Conservation (phyloP, 2,329 filamentous ascomycete genomes). For the Pseudogymnoascus pannorum region DNA sequence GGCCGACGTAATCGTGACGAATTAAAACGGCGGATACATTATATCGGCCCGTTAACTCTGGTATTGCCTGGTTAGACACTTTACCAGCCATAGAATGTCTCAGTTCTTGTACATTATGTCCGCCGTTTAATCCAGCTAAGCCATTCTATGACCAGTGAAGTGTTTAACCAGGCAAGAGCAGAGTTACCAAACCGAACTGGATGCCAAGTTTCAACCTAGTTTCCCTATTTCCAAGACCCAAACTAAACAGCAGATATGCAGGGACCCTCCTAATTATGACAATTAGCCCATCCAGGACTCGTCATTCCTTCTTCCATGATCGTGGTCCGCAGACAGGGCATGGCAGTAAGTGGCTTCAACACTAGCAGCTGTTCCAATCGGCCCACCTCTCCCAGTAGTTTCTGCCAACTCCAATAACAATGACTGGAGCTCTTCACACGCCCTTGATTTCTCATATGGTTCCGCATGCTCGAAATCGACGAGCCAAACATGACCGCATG, state of each 20-base stretch:
- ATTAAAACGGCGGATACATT: neutral
- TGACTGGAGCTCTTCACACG: conserved; percentile 11
- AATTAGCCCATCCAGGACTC: neutral
- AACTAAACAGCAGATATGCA: neutral
- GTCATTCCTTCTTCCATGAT: neutral
- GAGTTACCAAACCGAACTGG: neutral
- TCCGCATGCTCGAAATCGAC: conserved; percentile 13
- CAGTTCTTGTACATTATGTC: too few species aligned
- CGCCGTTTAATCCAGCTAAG: too few species aligned
- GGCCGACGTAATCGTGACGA: neutral
- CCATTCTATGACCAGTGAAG: too few species aligned
- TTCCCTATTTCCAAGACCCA: neutral
- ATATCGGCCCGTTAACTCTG: too few species aligned
- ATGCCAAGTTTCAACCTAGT: neutral
- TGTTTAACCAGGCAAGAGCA: neutral
- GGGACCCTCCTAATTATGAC: neutral
- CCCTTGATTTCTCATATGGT: conserved; percentile 12
- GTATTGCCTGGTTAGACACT: too few species aligned
- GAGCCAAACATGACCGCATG: conserved; percentile 11
- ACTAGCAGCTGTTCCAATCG: neutral
- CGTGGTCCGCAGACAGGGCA: neutral
- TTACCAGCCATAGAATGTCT: too few species aligned
- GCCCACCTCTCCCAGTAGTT: conserved; percentile 11
- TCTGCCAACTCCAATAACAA: conserved; percentile 11
- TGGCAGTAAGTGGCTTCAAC: neutral